Evolutionary conservation across 139 green algal species (phyloP).

Genomic region (Eudorina sp.): DNA sequence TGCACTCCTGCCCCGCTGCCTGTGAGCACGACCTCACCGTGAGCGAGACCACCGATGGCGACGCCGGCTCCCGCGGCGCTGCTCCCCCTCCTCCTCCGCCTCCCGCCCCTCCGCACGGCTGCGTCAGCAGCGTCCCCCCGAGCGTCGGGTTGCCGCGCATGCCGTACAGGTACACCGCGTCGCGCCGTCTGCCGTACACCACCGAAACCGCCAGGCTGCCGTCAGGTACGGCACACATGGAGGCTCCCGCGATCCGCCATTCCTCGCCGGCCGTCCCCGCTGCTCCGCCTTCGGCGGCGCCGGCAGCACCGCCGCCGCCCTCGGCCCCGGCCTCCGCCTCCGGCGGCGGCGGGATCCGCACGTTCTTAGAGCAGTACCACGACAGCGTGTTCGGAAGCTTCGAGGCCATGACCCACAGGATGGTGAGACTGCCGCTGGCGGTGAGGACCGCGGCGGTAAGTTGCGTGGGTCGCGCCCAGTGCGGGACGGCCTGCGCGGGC

Average conservation of each 20-base stretch:
- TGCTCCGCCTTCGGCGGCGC: neutral
- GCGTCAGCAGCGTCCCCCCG: neutral
- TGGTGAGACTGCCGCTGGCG: neutral
- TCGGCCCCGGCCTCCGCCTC: neutral
- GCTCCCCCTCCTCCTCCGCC: neutral
- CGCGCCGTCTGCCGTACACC: constrained; percentile 20
- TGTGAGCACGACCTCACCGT: neutral
- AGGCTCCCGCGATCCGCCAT: neutral
- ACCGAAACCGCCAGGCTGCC: neutral
- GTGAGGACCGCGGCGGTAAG: constrained; percentile 26
- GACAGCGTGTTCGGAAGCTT: constrained; percentile 30
- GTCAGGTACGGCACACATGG: neutral
- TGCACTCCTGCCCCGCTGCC: too few species aligned
- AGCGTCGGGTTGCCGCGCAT: constrained; percentile 44
- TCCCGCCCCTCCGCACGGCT: neutral
- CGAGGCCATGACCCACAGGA: constrained; percentile 34
- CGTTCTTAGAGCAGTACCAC: neutral
- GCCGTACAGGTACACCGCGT: constrained; percentile 9
- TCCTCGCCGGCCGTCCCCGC: neutral
- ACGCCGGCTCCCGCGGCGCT: neutral
- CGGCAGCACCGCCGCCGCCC: neutral
- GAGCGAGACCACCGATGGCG: neutral
- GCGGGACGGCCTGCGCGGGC: constrained; percentile 19
- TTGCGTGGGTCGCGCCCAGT: constrained; percentile 32
- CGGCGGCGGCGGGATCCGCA: constrained; percentile 12